Evolutionary conservation across 2,329 filamentous ascomycete genomes (phyloP), one percentile per base, ranked within the genome.

Genomic region (Erysiphe pulchra): DNA sequence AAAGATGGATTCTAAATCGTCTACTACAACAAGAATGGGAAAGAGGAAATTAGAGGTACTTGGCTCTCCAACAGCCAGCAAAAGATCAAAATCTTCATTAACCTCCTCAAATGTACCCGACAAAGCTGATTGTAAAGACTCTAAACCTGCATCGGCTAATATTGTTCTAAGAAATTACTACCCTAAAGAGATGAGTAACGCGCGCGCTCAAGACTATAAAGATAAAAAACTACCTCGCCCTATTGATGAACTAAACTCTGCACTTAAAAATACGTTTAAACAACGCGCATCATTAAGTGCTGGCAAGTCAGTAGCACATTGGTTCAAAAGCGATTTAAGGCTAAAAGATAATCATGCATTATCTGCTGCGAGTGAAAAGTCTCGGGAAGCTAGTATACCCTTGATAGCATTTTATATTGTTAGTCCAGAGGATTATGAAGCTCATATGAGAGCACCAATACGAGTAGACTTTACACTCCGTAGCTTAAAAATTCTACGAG

Each of bases 261-360:
- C 76, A 0, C 65, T 85, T 5, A 57, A 66, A 20, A 70, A 75
- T 1, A 90, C 83, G 0, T 61, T 65, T 2, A 53, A 61, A 0
- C 58, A 61, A 33, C 68, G 80, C 9, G 63, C 66, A 28, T 59
- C 62, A 1, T 67, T 80, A 12, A 50, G 62, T 1, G 62, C 68
- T 0, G 70, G 71, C 30, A 63, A 71, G 24, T 73, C 76, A 0
- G 77, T 92, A 0, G 71, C 92, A 0, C 82, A 92, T 61, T 93
- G 85, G 85, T 93, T 87, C 65, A 92, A 90, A 61, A 75, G 72
- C 55, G 86, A 93, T 58, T 61, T 92, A 44, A 70, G 85, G 2
- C 66, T 70, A 1, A 60, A 62, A 0, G 86, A 94, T 58, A 93
- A 92, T 57, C 77, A 71, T 9, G 72, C 72, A 0, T 60, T 93